phyloP scores from a whole-genome alignment of 345 rosid genomes.

The rapeseed (Brassica napus) region Da-Ae NC_063441.1:22856001-22856500 shows the following conservation, averaged over 20 bases:
- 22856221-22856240: slow-evolving; percentile 8
- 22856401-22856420: too few species aligned
- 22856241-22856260: slow-evolving; percentile 25
- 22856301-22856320: slow-evolving; percentile 34
- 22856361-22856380: slow-evolving; percentile 60
- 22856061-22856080: slow-evolving; percentile 34
- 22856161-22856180: slow-evolving; percentile 10
- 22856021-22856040: neutral
- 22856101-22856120: neutral
- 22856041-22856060: slow-evolving; percentile 1
- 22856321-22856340: neutral
- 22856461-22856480: neutral
- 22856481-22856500: neutral
- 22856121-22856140: neutral
- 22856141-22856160: neutral
- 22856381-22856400: neutral
- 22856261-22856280: slow-evolving; percentile 38
- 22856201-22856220: neutral
- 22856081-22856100: slow-evolving; percentile 3
- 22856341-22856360: slow-evolving; percentile 19
- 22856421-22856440: neutral
- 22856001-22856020: neutral
- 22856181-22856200: neutral
- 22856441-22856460: neutral
- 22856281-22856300: slow-evolving; percentile 11